Percentiles rank a stretch among this genome's conserved stretches.
Conservation (phyloP, 306 rosid species). For the Medicago ruthenica region DNA sequence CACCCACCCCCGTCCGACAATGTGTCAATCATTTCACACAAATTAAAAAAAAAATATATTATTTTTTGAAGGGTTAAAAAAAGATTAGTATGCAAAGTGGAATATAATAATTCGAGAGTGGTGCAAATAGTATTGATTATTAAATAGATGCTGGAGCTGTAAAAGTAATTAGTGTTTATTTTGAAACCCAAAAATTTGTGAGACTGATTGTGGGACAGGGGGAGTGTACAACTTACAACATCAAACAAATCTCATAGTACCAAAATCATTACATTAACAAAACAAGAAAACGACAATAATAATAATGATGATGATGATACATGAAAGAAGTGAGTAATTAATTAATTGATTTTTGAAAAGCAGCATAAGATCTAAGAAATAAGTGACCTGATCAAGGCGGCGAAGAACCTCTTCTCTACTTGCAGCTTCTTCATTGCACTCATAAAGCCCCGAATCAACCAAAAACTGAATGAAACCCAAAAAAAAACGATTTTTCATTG, state of each 20-base stretch:
- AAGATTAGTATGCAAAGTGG: neutral
- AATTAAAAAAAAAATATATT: neutral
- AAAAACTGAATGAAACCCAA: slow-evolving; percentile 55
- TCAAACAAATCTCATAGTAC: slow-evolving; percentile 14
- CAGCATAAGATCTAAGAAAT: slow-evolving; percentile 24
- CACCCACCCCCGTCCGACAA: neutral
- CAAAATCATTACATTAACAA: neutral
- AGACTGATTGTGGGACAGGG: neutral
- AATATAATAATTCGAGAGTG: neutral
- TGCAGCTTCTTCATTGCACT: slow-evolving; percentile 70
- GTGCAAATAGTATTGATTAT: no score
- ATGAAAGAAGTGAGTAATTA: neutral
- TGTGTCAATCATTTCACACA: neutral
- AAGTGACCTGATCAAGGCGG: slow-evolving; percentile 73
- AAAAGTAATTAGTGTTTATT: neutral
- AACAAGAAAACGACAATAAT: neutral
- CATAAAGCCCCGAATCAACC: slow-evolving; percentile 80
- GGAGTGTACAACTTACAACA: neutral
- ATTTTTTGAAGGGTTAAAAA: neutral
- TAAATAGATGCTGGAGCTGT: neutral
- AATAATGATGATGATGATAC: neutral
- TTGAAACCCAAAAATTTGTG: neutral
- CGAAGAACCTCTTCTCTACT: slow-evolving; percentile 76
- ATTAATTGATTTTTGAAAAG: slow-evolving; percentile 10
- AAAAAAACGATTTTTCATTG: neutral